phyloP scores from a whole-genome alignment of 2,329 filamentous ascomycete species.

The Gaeumannomyces tritici region DNA sequence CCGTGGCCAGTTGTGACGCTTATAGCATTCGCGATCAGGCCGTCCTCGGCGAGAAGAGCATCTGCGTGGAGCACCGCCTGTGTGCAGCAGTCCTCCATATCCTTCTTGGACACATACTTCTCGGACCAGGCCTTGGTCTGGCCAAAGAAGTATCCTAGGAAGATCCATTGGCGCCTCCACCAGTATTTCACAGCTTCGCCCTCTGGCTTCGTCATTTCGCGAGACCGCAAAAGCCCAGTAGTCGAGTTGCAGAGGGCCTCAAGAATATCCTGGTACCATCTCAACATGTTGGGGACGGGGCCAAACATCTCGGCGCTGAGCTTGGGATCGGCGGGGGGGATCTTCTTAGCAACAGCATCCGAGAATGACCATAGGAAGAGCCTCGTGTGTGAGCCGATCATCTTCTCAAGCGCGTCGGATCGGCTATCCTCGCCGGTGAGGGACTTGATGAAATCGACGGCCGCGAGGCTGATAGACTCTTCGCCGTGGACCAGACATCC shows the following conservation, averaged over 20 bases:
- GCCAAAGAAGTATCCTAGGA: slow-evolving; percentile 70
- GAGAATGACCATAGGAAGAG: slow-evolving; percentile 34
- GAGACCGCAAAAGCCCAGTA: slow-evolving; percentile 45
- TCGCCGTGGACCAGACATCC: slow-evolving; percentile 76
- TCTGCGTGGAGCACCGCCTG: slow-evolving; percentile 94
- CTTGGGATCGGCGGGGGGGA: not conserved
- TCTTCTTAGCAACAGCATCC: slow-evolving; percentile 24
- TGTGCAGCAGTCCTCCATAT: slow-evolving; percentile 88
- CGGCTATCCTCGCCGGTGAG: slow-evolving; percentile 58
- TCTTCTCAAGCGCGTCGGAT: slow-evolving; percentile 35
- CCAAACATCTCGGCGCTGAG: slow-evolving; percentile 18
- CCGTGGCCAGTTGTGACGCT: slow-evolving; percentile 15
- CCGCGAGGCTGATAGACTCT: slow-evolving; percentile 66
- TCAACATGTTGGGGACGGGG: slow-evolving; percentile 46
- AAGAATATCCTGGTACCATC: slow-evolving; percentile 47
- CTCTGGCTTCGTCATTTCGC: slow-evolving; percentile 49
- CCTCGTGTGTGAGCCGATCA: slow-evolving; percentile 34
- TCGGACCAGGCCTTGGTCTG: slow-evolving; percentile 79
- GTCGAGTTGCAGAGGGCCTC: slow-evolving; percentile 45
- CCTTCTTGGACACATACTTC: slow-evolving; percentile 55
- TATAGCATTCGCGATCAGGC: slow-evolving; percentile 67
- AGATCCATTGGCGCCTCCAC: slow-evolving; percentile 80
- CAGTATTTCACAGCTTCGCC: slow-evolving; percentile 60
- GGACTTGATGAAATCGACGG: slow-evolving; percentile 73
- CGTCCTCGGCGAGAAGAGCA: slow-evolving; percentile 73